phyloP scores from a whole-genome alignment of 1,139 yeast species.

The Torulaspora globosa region DNA sequence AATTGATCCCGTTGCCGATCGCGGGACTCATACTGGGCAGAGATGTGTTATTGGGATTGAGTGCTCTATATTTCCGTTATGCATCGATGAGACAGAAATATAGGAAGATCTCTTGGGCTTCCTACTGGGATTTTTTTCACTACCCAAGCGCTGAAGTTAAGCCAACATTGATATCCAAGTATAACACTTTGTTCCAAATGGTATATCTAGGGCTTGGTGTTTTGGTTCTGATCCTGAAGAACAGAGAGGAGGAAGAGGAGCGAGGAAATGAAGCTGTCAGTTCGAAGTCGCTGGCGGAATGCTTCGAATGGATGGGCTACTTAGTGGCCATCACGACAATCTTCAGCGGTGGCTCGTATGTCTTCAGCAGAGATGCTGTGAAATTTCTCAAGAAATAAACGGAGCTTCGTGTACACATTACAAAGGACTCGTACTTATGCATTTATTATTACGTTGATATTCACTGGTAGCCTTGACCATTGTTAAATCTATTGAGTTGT shows the following conservation, averaged over 20 bases:
- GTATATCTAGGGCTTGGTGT: constrained; percentile 75
- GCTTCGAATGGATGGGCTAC: constrained; percentile 44
- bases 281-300: constrained; percentile 10
- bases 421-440: not conserved
- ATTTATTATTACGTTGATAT: constrained; percentile 3
- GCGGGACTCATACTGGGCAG: constrained; percentile 80
- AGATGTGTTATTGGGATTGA: constrained; percentile 70
- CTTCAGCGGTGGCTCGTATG: constrained; percentile 73
- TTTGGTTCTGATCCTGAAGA: constrained; percentile 40
- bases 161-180: constrained; percentile 83
- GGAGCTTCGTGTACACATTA: not conserved
- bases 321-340: constrained; percentile 75
- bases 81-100: constrained; percentile 72
- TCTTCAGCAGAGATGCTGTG: constrained; percentile 65
- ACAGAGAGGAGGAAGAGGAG: constrained; percentile 13
- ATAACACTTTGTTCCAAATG: constrained; percentile 92
- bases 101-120: constrained; percentile 45
- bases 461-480: not conserved
- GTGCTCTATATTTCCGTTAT: constrained; percentile 72
- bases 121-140: constrained; percentile 67
- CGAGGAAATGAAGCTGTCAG: constrained; percentile 12
- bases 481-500: constrained; percentile 6
- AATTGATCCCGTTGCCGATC: constrained; percentile 55
- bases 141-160: constrained; percentile 84
- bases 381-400: constrained; percentile 40